Evolutionary conservation across 177 flowering plant species (phyloP), one percentile per base, ranked within the genome.

Genomic region (Vitis hybrid): DNA sequence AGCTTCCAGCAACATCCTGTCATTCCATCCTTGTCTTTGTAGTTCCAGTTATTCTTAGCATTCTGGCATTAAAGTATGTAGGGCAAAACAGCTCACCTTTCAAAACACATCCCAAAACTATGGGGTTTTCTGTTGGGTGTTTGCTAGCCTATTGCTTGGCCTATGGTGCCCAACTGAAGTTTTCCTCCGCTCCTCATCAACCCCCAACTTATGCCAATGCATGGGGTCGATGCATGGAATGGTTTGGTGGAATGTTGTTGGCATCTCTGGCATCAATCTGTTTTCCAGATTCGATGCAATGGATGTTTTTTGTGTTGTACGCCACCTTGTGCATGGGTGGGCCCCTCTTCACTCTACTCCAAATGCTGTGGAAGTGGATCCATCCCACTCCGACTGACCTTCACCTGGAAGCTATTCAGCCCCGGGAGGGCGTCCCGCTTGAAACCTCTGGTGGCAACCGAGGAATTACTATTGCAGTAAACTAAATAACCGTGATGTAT

Each of bases 41-140:
- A 11, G 12, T 50, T 64, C 30, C 67, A 11, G 54, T 50, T 15
- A 24, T 64, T 3, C 17, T 48, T 9, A 64, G 21, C 56, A 3
- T 64, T 50, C 30, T 64, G 27, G 13, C 49, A 13, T 14, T 64
- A 12, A 64, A 64, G 67, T 64, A 64, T 64, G 15, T 49, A 20
- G 67, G 67, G 10, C 49, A 64, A 12, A 8, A 0, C 14, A 20
- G 0, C 7, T 17, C 55, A 1, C 67, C 67, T 6, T 64, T 64
- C 18, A 56, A 64, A 2, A 64, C 67, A 1, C 67, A 64, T 30
- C 67, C 67, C 10, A 17, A 3, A 2, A 49, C 67, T 0, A 49
- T 64, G 67, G 8, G 1, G 12, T 2, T 50, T 6, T 11, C 67
- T 2, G 2, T 64, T 17, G 30, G 56, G 18, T 49, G 56, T 50